Evolutionary conservation across 176 grass and related monocot genomes (phyloP).

Genomic region (Cenchrus fungigraminus): DNA sequence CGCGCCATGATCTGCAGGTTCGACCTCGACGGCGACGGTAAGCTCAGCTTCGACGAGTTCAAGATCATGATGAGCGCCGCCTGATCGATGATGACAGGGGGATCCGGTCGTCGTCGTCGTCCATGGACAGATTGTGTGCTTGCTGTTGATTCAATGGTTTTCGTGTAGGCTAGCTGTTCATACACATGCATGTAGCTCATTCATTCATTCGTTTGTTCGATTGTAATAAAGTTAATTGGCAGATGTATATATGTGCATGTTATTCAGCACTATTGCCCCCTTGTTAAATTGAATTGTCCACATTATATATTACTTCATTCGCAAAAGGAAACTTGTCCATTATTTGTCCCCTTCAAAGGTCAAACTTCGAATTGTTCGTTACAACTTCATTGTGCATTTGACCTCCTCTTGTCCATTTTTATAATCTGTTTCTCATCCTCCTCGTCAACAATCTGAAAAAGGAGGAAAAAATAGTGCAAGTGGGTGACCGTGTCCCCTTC

Average conservation of each 20-base stretch:
- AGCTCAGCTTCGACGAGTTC: constrained; percentile 68
- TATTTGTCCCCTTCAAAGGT: not conserved
- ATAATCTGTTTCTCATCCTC: not conserved
- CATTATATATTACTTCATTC: not conserved
- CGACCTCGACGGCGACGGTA: constrained; percentile 56
- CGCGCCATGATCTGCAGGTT: constrained; percentile 58
- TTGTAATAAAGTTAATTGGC: not conserved
- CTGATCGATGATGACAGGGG: too few species aligned
- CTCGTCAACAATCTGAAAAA: not conserved
- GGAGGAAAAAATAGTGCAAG: not conserved
- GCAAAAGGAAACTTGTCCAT: not conserved
- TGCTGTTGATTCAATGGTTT: not conserved
- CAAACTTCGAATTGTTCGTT: not conserved
- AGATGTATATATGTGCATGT: not conserved
- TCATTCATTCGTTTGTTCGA: constrained; percentile 7
- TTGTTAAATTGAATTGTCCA: not conserved
- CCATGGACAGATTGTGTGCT: not conserved
- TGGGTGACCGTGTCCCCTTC: too few species aligned
- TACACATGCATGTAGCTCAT: not conserved
- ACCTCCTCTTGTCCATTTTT: not conserved
- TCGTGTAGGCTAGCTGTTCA: constrained; percentile 1
- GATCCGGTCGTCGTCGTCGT: too few species aligned
- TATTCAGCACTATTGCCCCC: not conserved
- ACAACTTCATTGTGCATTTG: not conserved
- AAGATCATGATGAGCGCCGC: constrained; percentile 56